A percentile compares a stretch with the other conserved stretches of the same genome.
These are phyloP conservation scores for Cladophialophora exuberans DNA, from an alignment of 2,329 filamentous ascomycete species.

Conservation along the genomic window DNA sequence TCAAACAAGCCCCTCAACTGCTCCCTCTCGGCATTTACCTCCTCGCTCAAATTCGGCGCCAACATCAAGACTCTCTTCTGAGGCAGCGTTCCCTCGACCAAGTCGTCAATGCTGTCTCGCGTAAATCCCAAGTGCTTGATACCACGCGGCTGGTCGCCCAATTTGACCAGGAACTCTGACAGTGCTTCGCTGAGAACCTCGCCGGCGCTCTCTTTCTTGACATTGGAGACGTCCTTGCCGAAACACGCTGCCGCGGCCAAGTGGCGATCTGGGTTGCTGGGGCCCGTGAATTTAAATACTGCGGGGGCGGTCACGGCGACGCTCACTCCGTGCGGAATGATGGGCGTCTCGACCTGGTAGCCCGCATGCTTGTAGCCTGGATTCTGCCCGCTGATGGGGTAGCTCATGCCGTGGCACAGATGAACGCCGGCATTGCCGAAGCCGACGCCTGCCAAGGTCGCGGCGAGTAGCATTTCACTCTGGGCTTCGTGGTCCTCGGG, in stretches of 20 bases:
- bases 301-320: constrained; percentile 92
- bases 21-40: constrained; percentile 71
- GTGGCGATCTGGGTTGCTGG: constrained; percentile 91
- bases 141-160: constrained; percentile 90
- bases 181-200: constrained; percentile 85
- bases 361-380: constrained; percentile 85
- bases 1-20: constrained; percentile 73
- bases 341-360: constrained; percentile 74
- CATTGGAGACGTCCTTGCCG: constrained; percentile 83
- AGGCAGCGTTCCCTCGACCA: constrained; percentile 94
- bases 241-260: constrained; percentile 87
- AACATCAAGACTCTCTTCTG: constrained; percentile 89
- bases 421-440: constrained; percentile 98
- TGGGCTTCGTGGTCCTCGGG: constrained; percentile 93
- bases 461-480: constrained; percentile 90
- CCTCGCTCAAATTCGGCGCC: constrained; percentile 76
- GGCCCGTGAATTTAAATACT: constrained; percentile 89
- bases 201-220: constrained; percentile 86
- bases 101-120: constrained; percentile 71
- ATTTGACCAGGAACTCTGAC: constrained; percentile 73
- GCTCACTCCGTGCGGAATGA: constrained; percentile 95
- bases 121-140: constrained; percentile 82
- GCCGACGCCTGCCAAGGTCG: constrained; percentile 90
- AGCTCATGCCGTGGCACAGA: constrained; percentile 89
- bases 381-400: constrained; percentile 95